Evolutionary conservation across 2,329 filamentous ascomycete species (phyloP).

Genomic region (Chaetomiaceae sp.): DNA sequence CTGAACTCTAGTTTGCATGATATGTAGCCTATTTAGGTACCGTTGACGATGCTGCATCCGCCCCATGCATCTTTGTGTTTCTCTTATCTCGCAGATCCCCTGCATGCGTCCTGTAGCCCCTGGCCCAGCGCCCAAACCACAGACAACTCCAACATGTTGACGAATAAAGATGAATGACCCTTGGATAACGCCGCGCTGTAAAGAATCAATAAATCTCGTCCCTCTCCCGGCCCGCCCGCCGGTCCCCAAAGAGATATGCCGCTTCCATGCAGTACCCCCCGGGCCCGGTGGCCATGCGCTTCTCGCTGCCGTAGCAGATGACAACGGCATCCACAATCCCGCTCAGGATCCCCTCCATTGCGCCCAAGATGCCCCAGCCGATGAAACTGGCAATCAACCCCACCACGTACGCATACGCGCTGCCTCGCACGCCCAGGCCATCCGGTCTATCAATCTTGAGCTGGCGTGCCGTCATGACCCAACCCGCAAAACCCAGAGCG

Average conservation of each 20-base stretch:
- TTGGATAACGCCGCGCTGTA: slow-evolving; percentile 18
- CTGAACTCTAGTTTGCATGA: not conserved
- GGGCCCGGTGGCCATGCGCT: slow-evolving; percentile 60
- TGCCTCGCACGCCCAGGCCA: slow-evolving; percentile 60
- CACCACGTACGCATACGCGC: slow-evolving; percentile 90
- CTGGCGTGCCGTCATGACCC: slow-evolving; percentile 86
- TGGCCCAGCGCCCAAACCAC: not conserved
- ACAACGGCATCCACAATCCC: slow-evolving; percentile 85
- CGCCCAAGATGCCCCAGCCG: slow-evolving; percentile 86
- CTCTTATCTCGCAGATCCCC: not conserved
- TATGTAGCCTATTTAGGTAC: slow-evolving; percentile 1
- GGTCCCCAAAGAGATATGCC: slow-evolving; percentile 71
- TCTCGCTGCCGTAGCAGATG: slow-evolving; percentile 92
- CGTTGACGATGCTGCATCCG: not conserved
- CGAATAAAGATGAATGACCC: slow-evolving; percentile 2
- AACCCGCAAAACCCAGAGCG: slow-evolving; percentile 88
- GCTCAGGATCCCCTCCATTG: slow-evolving; percentile 83
- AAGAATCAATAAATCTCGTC: slow-evolving; percentile 20
- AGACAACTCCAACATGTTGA: not conserved
- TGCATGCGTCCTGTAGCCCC: not conserved
- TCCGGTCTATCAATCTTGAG: slow-evolving; percentile 58
- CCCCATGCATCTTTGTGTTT: not conserved
- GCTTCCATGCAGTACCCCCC: slow-evolving; percentile 89
- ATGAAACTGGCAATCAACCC: slow-evolving; percentile 90
- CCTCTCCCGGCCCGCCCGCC: slow-evolving; percentile 15